Percentiles rank a stretch among this genome's conserved stretches.
Evolutionary conservation across 805 yeast species (phyloP).

Genomic region (Yarrowia divulgata): DNA sequence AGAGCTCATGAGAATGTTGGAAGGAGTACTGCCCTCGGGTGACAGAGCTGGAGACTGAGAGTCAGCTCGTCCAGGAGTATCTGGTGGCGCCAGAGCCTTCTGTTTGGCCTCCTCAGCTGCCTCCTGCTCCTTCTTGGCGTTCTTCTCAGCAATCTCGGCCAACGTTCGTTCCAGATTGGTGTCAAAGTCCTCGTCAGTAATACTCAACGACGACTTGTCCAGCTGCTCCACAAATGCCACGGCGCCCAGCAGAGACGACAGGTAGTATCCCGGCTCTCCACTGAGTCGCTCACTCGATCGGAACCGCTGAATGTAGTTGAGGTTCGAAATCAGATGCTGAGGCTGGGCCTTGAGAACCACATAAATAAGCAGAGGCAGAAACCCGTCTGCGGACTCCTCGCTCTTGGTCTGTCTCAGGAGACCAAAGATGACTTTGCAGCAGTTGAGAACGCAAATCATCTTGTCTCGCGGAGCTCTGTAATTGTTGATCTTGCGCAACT

Average conservation of each 20-base stretch:
- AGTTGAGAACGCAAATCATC: slow-evolving; percentile 85
- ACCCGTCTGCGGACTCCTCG: slow-evolving; percentile 90
- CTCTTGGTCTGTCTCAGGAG: slow-evolving; percentile 70
- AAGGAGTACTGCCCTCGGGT: slow-evolving; percentile 44
- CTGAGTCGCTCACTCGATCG: slow-evolving; percentile 73
- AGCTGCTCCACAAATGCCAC: slow-evolving; percentile 76
- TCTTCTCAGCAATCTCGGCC: slow-evolving; percentile 53
- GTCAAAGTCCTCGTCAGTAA: slow-evolving; percentile 65
- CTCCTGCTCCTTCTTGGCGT: slow-evolving; percentile 34
- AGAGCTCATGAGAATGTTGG: slow-evolving; percentile 51
- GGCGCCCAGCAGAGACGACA: slow-evolving; percentile 91
- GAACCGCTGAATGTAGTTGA: slow-evolving; percentile 84
- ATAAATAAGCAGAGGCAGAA: slow-evolving; percentile 86
- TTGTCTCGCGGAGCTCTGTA: slow-evolving; percentile 96
- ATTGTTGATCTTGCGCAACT: slow-evolving; percentile 76
- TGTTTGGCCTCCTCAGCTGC: slow-evolving; percentile 43
- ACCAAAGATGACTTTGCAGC: slow-evolving; percentile 92
- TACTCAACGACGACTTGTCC: slow-evolving; percentile 63
- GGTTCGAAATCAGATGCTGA: slow-evolving; percentile 71
- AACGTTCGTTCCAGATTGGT: slow-evolving; percentile 54
- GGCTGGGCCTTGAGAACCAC: slow-evolving; percentile 76
- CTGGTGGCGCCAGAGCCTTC: slow-evolving; percentile 32
- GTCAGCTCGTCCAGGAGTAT: slow-evolving; percentile 27
- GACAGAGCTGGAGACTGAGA: slow-evolving; percentile 34
- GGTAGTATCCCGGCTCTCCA: slow-evolving; percentile 91